Percentiles rank a stretch among this genome's conserved stretches.
Evolutionary conservation across 495 filamentous ascomycete species (phyloP).

Genomic region (Corynascus novoguineensis): DNA sequence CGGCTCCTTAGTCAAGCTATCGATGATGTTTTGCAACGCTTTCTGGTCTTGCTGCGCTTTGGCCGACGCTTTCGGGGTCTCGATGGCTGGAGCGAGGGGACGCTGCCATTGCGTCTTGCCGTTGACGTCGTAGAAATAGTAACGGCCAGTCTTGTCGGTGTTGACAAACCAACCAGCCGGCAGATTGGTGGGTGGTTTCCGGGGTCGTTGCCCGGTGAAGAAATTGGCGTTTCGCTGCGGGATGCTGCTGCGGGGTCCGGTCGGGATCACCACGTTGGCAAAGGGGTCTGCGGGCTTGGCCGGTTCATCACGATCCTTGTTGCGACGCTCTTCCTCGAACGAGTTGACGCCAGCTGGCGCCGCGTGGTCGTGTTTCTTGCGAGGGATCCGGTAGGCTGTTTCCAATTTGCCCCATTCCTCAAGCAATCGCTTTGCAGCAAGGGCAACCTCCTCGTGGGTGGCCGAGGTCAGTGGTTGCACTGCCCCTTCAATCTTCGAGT

Average conservation of each 20-base stretch:
- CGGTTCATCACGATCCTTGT: conserved; percentile 54
- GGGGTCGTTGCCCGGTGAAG: conserved; percentile 54
- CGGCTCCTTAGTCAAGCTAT: conserved; percentile 66
- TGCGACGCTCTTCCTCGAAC: conserved; percentile 60
- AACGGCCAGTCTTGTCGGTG: conserved; percentile 54
- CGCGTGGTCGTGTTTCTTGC: conserved; percentile 53
- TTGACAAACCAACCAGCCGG: conserved; percentile 78
- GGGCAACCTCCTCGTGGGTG: conserved; percentile 68
- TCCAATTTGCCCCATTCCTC: conserved; percentile 85
- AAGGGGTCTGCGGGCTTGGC: conserved; percentile 26
- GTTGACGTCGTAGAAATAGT: conserved; percentile 73
- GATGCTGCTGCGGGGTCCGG: conserved; percentile 60
- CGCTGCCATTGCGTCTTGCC: conserved; percentile 75
- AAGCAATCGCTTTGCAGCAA: conserved; percentile 64
- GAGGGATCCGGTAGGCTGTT: conserved; percentile 91
- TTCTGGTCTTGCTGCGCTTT: conserved; percentile 50
- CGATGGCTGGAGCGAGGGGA: conserved; percentile 61
- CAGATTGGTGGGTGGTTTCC: conserved; percentile 52
- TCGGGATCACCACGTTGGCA: conserved; percentile 44
- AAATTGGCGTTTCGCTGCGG: conserved; percentile 57
- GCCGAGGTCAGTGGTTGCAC: conserved; percentile 63
- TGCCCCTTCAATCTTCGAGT: conserved; percentile 88
- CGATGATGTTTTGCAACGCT: conserved; percentile 76
- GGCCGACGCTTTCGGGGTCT: conserved; percentile 58
- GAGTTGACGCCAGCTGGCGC: conserved; percentile 43